Evolutionary conservation across 225 moss, liverwort and hornwort genomes (phyloP), one percentile per base, ranked within the genome.

Genomic region (Lunularia cruciata): DNA sequence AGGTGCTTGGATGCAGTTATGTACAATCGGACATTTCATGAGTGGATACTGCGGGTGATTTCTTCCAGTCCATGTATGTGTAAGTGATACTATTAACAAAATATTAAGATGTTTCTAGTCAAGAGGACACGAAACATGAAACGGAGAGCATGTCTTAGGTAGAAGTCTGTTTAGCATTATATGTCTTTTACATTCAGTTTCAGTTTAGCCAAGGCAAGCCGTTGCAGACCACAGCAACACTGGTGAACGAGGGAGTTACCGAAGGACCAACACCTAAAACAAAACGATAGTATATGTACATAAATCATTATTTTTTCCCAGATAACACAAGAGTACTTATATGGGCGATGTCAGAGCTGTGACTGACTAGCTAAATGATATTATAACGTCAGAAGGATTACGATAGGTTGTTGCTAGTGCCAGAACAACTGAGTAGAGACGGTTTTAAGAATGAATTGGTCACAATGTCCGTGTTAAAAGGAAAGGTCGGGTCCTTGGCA

Each of bases 351-450:
- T n/a, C 31, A 12, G 42, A 42, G 42, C 6, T 42, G 42, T 6
- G 42, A 42, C 42, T 6, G 42, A 6, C 6, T 42, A 14, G 11
- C 43, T 16, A 43, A 57, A 30, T 18, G 15, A 30, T 31, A 15
- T 30, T 30, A 30, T 16, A 31, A 15, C 8, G 27, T 13, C 28
- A 53, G 14, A 15, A 32, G 16, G 56, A 32, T 57, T 30, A 32
- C 14, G 56, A 18, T 57, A 57, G 56, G 32, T 57, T 32, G 31
- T 32, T 57, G 56, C 14, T 57, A 25, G 13, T 57, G 32, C 56
- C 5, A 31, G 32, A 57, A 57, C 16, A 4, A 57, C 56, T 57
- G 56, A 57, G 56, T 57, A 57, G 56, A 57, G 31, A 57, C 30
- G 56, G 32, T 32, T 13, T 11, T 56, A 27, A 56, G 28, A 56